phyloP scores from a whole-genome alignment of 2,329 filamentous ascomycete genomes.

The Lizonia empirigonia region DNA sequence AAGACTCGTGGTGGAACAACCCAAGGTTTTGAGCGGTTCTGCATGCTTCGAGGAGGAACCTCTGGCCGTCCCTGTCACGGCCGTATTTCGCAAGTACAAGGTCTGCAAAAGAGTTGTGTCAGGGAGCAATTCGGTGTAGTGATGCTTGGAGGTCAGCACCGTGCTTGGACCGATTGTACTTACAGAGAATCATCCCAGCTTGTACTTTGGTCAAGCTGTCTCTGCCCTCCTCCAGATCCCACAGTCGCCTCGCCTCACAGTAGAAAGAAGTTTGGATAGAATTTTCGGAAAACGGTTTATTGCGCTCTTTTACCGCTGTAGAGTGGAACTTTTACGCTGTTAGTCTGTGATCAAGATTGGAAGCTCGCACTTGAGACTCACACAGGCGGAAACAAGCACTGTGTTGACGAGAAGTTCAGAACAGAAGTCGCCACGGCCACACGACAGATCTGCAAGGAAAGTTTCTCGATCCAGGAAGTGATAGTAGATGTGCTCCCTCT shows the following conservation, averaged over 20 bases:
- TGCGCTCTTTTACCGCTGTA: conserved; percentile 33
- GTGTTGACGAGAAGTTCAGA: conserved; percentile 40
- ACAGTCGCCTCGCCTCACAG: conserved; percentile 35
- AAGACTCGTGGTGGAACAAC: conserved; percentile 26
- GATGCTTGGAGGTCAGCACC: not conserved
- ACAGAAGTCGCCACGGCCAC: conserved; percentile 33
- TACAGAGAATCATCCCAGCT: conserved; percentile 35
- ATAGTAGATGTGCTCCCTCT: conserved; percentile 36
- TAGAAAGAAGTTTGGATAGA: conserved; percentile 36
- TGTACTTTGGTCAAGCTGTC: conserved; percentile 35
- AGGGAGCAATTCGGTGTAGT: not conserved
- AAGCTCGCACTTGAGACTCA: conserved; percentile 20
- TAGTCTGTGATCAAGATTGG: not conserved
- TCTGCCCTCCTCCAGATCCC: conserved; percentile 32
- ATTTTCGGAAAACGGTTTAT: conserved; percentile 34
- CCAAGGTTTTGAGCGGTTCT: conserved; percentile 30
- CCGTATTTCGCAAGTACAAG: conserved; percentile 41
- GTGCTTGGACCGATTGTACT: not conserved
- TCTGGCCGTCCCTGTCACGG: conserved; percentile 37
- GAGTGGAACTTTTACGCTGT: conserved; percentile 30
- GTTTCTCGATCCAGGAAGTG: conserved; percentile 40
- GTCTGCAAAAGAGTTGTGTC: conserved; percentile 7
- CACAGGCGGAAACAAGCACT: conserved; percentile 38
- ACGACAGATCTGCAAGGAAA: conserved; percentile 39
- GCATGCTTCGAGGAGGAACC: conserved; percentile 37